These are phyloP conservation scores for Neurospora sp. DNA, from an alignment of 2,329 filamentous ascomycete species.

Conservation along the genomic window DNA sequence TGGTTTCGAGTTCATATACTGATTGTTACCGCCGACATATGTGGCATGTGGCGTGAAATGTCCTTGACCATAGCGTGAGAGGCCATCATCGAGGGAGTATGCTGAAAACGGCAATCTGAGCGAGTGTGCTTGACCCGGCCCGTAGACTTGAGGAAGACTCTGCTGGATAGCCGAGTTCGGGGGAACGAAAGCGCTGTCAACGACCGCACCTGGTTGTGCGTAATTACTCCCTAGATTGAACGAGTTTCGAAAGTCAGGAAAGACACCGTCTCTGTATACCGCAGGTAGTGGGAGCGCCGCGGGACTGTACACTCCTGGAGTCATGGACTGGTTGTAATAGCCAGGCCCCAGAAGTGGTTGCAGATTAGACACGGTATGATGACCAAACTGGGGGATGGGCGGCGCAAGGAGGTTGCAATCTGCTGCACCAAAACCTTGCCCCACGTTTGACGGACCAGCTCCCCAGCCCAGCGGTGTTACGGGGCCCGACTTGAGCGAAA, in stretches of 20 bases:
- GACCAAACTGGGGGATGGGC: slow-evolving; percentile 13
- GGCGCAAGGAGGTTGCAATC: slow-evolving; percentile 12
- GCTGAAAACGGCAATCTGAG: slow-evolving; percentile 18
- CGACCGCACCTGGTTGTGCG: slow-evolving; percentile 24
- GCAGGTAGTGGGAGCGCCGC: slow-evolving; percentile 26
- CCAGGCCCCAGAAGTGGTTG: slow-evolving; percentile 21
- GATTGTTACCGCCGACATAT: slow-evolving; percentile 16
- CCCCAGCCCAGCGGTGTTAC: slow-evolving; percentile 13
- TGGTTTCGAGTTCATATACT: slow-evolving; percentile 16
- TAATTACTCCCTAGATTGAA: slow-evolving; percentile 25
- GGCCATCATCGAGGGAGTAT: slow-evolving; percentile 20
- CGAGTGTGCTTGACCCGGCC: slow-evolving; percentile 17
- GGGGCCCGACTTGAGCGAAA: slow-evolving; percentile 1
- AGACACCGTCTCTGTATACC: slow-evolving; percentile 27
- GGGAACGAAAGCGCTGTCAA: slow-evolving; percentile 23
- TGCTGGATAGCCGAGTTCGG: slow-evolving; percentile 20
- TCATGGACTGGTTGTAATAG: slow-evolving; percentile 25
- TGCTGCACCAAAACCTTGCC: slow-evolving; percentile 4
- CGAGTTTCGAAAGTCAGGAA: slow-evolving; percentile 23
- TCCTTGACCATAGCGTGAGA: slow-evolving; percentile 15
- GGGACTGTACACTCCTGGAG: slow-evolving; percentile 31
- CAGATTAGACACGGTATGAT: slow-evolving; percentile 12
- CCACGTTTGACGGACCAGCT: slow-evolving; percentile 4
- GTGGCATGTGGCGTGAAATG: slow-evolving; percentile 17
- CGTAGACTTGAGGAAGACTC: slow-evolving; percentile 14